These are phyloP conservation scores for Inonotus obliquus DNA, from an alignment of 1,284 basidiomycete genomes.

Conservation along the genomic window DNA sequence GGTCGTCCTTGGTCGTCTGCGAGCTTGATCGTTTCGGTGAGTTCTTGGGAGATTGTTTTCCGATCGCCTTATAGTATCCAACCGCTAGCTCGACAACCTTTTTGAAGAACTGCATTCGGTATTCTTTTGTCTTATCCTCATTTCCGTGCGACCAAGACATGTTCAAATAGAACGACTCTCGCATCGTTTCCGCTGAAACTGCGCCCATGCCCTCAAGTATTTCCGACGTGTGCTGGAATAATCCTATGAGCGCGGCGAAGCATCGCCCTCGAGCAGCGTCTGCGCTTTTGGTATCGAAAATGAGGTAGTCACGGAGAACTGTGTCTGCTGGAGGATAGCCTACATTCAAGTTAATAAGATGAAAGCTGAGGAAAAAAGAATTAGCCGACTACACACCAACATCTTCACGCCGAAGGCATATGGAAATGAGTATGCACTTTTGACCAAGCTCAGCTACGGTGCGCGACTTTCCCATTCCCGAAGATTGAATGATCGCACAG, in stretches of 20 bases:
- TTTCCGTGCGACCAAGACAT: neutral
- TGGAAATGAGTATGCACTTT: neutral
- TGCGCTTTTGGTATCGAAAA: no score
- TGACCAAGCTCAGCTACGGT: neutral
- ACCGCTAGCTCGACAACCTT: no score
- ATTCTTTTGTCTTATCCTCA: neutral
- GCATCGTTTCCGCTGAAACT: neutral
- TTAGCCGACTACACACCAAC: neutral
- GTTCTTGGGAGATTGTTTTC: no score
- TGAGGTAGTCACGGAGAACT: neutral
- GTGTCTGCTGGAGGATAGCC: neutral
- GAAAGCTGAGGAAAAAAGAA: neutral
- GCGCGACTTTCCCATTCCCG: conserved; percentile 6
- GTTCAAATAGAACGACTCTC: neutral
- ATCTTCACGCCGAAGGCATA: neutral
- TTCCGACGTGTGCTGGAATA: neutral
- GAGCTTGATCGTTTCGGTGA: no score
- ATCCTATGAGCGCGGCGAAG: neutral
- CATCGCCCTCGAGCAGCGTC: no score
- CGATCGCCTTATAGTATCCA: no score
- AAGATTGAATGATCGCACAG: conserved; percentile 3
- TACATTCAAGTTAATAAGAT: neutral
- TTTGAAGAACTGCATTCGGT: no score
- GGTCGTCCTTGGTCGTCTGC: no score
- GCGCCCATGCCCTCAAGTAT: neutral